A percentile compares a stretch with the other conserved stretches of the same genome.
These are phyloP conservation scores for Phialophora tarda DNA, from an alignment of 2,329 filamentous ascomycete genomes.

Conservation along the genomic window DNA sequence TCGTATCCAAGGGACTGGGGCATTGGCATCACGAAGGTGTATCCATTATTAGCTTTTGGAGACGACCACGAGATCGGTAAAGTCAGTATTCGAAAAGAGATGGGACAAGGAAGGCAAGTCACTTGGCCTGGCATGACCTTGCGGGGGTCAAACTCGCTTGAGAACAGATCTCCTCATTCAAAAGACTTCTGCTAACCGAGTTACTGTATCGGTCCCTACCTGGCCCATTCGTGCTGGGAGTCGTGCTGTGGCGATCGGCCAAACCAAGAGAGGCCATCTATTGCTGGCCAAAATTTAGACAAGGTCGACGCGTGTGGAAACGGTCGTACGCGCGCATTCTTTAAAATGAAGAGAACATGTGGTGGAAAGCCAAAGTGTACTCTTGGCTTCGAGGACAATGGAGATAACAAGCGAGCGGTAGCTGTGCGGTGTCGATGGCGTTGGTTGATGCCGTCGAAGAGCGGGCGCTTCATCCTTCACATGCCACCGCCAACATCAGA, in stretches of 20 bases:
- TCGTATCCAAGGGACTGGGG: slow-evolving; percentile 7
- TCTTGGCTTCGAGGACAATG: neutral
- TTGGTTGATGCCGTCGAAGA: neutral
- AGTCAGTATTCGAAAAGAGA: neutral
- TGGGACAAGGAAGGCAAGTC: neutral
- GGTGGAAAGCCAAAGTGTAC: neutral
- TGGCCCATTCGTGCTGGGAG: neutral
- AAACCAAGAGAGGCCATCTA: neutral
- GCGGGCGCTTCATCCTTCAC: neutral
- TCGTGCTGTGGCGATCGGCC: neutral
- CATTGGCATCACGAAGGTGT: neutral
- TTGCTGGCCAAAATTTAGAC: neutral
- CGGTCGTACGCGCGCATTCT: neutral
- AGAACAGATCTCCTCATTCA: neutral
- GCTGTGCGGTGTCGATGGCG: neutral
- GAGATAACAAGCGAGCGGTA: neutral
- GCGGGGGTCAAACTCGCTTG: neutral
- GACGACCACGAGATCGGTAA: neutral
- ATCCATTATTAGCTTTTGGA: neutral
- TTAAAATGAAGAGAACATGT: neutral
- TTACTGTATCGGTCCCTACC: neutral
- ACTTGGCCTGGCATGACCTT: neutral
- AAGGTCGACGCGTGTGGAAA: neutral
- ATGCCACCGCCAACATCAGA: neutral
- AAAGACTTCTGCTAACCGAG: neutral